These are phyloP conservation scores for Trichopus zeylanicus DNA, from an alignment of 116 monocot genomes.

Conservation along the genomic window DNA sequence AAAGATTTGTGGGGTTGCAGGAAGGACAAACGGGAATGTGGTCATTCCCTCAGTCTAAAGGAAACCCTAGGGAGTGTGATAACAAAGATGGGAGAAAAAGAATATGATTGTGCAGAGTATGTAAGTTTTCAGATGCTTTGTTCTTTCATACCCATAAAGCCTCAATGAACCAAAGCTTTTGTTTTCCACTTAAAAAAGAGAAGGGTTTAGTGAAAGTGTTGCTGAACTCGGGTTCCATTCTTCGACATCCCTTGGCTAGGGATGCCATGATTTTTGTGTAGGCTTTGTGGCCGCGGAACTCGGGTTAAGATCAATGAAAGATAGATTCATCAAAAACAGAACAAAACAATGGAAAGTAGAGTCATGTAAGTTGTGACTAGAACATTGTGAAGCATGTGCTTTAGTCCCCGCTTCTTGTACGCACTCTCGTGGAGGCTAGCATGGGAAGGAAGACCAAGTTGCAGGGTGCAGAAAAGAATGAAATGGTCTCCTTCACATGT, in stretches of 20 bases:
- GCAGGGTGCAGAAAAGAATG: neutral
- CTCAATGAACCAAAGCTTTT: too few relatives aligned
- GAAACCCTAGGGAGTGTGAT: neutral
- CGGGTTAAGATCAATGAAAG: neutral
- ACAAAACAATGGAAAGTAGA: neutral
- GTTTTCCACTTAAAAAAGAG: too few relatives aligned
- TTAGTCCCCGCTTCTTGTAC: neutral
- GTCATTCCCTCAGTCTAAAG: neutral
- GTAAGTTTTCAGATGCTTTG: neutral
- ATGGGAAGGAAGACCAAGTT: neutral
- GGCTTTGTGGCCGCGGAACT: too few relatives aligned
- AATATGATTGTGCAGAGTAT: neutral
- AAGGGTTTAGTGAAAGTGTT: too few relatives aligned
- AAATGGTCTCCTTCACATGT: neutral
- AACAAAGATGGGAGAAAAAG: neutral
- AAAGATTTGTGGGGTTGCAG: constrained; percentile 2
- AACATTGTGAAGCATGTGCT: neutral
- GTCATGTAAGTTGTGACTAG: neutral
- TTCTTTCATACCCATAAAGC: neutral
- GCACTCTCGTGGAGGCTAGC: neutral
- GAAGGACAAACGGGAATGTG: neutral
- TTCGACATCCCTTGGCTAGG: too few relatives aligned
- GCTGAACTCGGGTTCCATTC: too few relatives aligned
- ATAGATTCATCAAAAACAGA: neutral
- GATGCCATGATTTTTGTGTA: too few relatives aligned